A percentile compares a stretch with the other conserved stretches of the same genome.
phyloP scores from a whole-genome alignment of 192 early-diverging fungal species.

The Funneliformis geosporum region DNA sequence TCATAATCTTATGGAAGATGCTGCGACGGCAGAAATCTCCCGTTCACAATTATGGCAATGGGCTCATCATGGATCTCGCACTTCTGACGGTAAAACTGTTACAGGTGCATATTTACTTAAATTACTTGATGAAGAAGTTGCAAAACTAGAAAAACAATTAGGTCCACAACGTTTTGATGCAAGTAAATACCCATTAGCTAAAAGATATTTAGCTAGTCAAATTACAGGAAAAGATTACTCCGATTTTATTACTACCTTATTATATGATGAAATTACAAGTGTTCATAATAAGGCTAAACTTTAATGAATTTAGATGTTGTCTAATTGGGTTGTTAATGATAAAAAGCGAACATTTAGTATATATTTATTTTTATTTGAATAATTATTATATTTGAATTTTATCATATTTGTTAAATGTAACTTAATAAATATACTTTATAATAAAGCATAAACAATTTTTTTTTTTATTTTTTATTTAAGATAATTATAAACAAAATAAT shows the following conservation, averaged over 20 bases:
- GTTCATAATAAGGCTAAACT: slow-evolving; percentile 39
- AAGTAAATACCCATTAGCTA: slow-evolving; percentile 68
- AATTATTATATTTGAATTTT: too few relatives aligned
- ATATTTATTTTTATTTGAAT: too few relatives aligned
- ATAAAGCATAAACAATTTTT: too few relatives aligned
- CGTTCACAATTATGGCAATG: slow-evolving; percentile 98
- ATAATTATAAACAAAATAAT: too few relatives aligned
- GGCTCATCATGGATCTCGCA: slow-evolving; percentile 84
- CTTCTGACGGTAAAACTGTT: slow-evolving; percentile 77
- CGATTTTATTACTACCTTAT: slow-evolving; percentile 92
- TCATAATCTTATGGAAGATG: slow-evolving; percentile 98
- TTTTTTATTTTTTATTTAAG: too few relatives aligned
- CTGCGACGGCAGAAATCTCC: slow-evolving; percentile 97
- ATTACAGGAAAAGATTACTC: slow-evolving; percentile 84
- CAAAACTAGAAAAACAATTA: slow-evolving; percentile 64
- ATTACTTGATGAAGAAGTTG: slow-evolving; percentile 89
- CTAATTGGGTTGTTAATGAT: too few relatives aligned
- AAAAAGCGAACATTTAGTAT: too few relatives aligned
- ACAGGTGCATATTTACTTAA: slow-evolving; percentile 76
- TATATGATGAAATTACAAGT: slow-evolving; percentile 85
- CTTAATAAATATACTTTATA: too few relatives aligned
- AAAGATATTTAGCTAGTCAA: slow-evolving; percentile 69
- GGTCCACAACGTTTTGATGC: slow-evolving; percentile 63
- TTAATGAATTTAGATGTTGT: slow-evolving; percentile 13
- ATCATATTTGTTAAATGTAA: too few relatives aligned